Evolutionary conservation across 2,329 filamentous ascomycete genomes (phyloP), one percentile per base, ranked within the genome.

Genomic region (Penicillium janthinellum): DNA sequence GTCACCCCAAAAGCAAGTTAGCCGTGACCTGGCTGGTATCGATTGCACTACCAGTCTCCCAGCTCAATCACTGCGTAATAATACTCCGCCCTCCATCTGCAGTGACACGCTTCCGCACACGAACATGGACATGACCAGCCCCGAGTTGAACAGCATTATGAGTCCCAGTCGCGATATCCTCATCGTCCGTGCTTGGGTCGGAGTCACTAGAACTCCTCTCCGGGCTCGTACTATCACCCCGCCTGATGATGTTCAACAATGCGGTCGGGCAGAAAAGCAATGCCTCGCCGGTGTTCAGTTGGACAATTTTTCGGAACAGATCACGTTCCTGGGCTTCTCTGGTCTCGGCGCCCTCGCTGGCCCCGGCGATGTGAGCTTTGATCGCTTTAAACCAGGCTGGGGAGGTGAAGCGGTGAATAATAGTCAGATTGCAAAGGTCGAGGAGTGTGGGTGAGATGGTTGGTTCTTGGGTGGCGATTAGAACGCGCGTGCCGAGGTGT

Each of bases 381-480:
- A 86, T 73, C 0, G 78, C 77, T 0, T 70, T 68, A 31, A 86
- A 81, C 89, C 88, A 91, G 1, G 82, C 81, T 0, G 88, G 88
- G 0, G 84, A 88, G 0, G 81, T 86, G 72, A 93, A 93, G 0
- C 88, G 82, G 68, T 93, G 90, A 0, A 92, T 86, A 15, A 92
- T 81, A 0, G 86, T 89, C n/a, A 90, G 77, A 0, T 85, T 87
- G 71, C 88, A 92, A 0, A 94, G 78, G 55, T 91, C 89, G 0
- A 94, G 80, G 0, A 95, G 81, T 15, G 82, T 81, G 0, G 86
- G 85, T 0, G 87, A 88, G 4, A 93, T 81, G 0, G 88, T 91
- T 0, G 90, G 90, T 67, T 94, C 90, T 69, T 95, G 90, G 0
- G 90, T 94, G 0, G 89, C 87, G 35, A 94, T 87, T 44, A 94